phyloP scores from a whole-genome alignment of 495 filamentous ascomycete species.

The Lentithecium fluviatile region DNA sequence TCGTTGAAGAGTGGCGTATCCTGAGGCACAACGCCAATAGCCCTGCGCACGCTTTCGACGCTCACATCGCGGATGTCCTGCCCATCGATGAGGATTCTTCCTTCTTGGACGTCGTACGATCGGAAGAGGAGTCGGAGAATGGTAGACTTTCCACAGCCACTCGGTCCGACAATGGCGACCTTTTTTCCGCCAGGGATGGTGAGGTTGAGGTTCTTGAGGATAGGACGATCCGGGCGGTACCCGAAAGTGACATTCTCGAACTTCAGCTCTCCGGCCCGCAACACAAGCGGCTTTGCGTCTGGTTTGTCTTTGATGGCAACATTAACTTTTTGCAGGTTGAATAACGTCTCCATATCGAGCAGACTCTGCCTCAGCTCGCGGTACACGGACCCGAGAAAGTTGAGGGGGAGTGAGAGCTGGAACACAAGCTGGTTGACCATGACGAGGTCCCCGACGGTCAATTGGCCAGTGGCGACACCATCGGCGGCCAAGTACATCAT shows the following conservation, averaged over 20 bases:
- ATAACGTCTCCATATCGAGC: constrained; percentile 96
- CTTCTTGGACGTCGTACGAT: constrained; percentile 86
- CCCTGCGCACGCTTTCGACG: constrained; percentile 74
- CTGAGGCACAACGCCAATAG: constrained; percentile 95
- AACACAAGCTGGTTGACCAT: constrained; percentile 99
- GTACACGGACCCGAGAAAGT: constrained; percentile 95
- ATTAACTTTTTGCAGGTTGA: constrained; percentile 98
- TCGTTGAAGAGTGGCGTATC: constrained; percentile 97
- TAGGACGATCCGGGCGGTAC: constrained; percentile 83
- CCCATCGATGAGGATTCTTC: constrained; percentile 85
- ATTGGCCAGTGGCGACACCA: constrained; percentile 72
- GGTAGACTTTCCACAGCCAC: constrained; percentile 94
- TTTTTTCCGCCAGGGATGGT: constrained; percentile 95
- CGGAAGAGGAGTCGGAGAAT: constrained; percentile 88
- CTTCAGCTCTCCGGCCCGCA: constrained; percentile 80
- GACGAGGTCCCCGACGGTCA: constrained; percentile 95
- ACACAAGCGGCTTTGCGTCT: constrained; percentile 66
- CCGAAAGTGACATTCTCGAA: constrained; percentile 97
- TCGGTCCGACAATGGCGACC: constrained; percentile 91
- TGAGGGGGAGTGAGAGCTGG: constrained; percentile 91
- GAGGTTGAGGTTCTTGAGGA: constrained; percentile 77
- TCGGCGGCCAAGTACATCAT: constrained; percentile 98
- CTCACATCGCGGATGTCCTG: constrained; percentile 86
- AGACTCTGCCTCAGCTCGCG: constrained; percentile 92
- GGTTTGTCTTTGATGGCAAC: constrained; percentile 75